A percentile compares a stretch with the other conserved stretches of the same genome.
Conservation (phyloP, 495 filamentous ascomycete species). For the Penicillium canescens region DNA sequence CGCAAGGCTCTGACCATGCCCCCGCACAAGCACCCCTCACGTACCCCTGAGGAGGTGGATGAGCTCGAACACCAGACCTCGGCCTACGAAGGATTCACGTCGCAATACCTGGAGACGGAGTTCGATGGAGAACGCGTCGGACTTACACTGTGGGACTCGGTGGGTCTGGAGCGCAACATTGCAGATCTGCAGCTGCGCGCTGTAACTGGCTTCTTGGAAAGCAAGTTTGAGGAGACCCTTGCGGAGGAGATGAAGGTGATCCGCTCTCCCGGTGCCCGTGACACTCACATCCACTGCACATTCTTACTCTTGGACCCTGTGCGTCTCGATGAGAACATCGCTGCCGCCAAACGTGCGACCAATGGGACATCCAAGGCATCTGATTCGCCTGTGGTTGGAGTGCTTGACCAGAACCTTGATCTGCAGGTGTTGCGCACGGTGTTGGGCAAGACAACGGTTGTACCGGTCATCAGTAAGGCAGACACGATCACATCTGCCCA, state of each 20-base stretch:
- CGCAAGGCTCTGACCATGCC: constrained; percentile 79
- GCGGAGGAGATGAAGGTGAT: constrained; percentile 97
- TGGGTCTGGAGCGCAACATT: constrained; percentile 88
- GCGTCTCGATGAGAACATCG: constrained; percentile 80
- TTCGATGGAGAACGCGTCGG: constrained; percentile 91
- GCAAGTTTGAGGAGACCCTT: constrained; percentile 98
- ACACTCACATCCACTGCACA: constrained; percentile 96
- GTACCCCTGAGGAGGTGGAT: constrained; percentile 53
- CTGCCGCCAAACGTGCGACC: constrained; percentile 60
- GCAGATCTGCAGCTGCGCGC: constrained; percentile 92
- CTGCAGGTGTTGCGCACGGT: constrained; percentile 85
- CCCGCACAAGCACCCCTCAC: constrained; percentile 65
- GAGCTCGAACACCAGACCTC: constrained; percentile 36
- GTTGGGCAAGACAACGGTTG: constrained; percentile 92
- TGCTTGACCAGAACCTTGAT: constrained; percentile 87
- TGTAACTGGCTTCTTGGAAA: constrained; percentile 89
- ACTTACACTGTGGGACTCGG: constrained; percentile 93
- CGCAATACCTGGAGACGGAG: constrained; percentile 91
- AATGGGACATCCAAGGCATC: constrained; percentile 55
- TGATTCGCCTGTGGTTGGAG: constrained; percentile 51
- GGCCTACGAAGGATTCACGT: constrained; percentile 68
- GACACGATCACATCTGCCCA: constrained; percentile 93
- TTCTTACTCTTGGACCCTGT: constrained; percentile 90
- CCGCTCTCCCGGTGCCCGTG: constrained; percentile 85
- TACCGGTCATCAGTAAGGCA: constrained; percentile 95